Percentiles rank a stretch among this genome's conserved stretches.
These are phyloP conservation scores for Chloranthus sessilifolius DNA, from an alignment of 164 flowering plant genomes.

Conservation along the genomic window DNA sequence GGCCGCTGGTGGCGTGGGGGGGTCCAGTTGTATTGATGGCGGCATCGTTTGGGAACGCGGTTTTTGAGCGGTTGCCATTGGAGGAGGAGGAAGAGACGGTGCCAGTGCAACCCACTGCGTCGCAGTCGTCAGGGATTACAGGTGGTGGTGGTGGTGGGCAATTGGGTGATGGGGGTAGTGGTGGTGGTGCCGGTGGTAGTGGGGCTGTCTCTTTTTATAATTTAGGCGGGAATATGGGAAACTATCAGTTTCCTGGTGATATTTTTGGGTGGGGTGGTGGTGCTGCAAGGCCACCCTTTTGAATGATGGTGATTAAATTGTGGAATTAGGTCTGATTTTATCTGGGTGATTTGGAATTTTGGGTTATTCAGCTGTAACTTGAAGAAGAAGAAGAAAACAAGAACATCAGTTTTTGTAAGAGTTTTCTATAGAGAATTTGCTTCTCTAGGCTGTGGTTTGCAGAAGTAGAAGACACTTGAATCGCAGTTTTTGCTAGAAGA, in stretches of 20 bases:
- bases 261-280: slow-evolving; percentile 38
- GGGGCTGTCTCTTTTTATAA: slow-evolving; percentile 23
- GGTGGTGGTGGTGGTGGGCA: slow-evolving; percentile 24
- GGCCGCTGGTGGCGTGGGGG: slow-evolving; percentile 24
- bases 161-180: slow-evolving; percentile 17
- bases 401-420: no score
- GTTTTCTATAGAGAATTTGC: no score
- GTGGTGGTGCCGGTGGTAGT: slow-evolving; percentile 6
- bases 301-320: slow-evolving; percentile 3
- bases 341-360: not conserved
- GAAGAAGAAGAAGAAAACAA: not conserved
- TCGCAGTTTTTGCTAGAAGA: no score
- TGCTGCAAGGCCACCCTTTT: slow-evolving; percentile 41
- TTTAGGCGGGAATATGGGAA: slow-evolving; percentile 25
- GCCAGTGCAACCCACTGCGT: slow-evolving; percentile 20
- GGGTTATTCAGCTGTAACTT: not conserved
- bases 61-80: slow-evolving; percentile 30
- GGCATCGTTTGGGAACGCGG: slow-evolving; percentile 26
- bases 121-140: slow-evolving; percentile 41
- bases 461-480: no score
- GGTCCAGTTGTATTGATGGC: slow-evolving; percentile 31
- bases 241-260: slow-evolving; percentile 34
- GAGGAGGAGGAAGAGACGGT: slow-evolving; percentile 18
- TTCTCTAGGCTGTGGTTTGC: no score
- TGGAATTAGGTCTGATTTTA: not conserved